A percentile compares a stretch with the other conserved stretches of the same genome.
Evolutionary conservation across 805 yeast species (phyloP).

Genomic region (Wickerhamomyces queroliae): DNA sequence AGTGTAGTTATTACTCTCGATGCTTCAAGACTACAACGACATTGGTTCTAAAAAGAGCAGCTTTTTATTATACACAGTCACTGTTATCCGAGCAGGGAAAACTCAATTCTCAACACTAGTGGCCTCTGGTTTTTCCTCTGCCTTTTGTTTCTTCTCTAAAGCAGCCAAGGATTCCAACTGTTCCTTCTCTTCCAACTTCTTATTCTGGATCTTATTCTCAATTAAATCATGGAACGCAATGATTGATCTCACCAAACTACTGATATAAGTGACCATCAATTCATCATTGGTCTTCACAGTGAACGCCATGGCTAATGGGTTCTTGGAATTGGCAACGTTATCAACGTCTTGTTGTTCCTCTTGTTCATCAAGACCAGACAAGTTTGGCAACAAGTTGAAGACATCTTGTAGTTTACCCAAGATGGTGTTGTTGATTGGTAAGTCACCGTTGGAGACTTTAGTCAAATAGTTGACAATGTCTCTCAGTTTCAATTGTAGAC

Average conservation of each 20-base stretch:
- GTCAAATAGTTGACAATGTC: slow-evolving; percentile 76
- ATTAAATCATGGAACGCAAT: slow-evolving; percentile 95
- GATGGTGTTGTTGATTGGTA: slow-evolving; percentile 87
- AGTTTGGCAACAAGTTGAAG: slow-evolving; percentile 86
- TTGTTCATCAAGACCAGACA: slow-evolving; percentile 35
- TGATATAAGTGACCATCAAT: slow-evolving; percentile 86
- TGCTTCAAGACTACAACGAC: too few relatives aligned
- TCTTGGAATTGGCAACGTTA: slow-evolving; percentile 27
- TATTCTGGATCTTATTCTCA: slow-evolving; percentile 89
- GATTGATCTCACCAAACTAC: slow-evolving; percentile 87
- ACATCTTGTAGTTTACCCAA: slow-evolving; percentile 92
- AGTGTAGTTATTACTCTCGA: too few relatives aligned
- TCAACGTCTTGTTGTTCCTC: slow-evolving; percentile 22
- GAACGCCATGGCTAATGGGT: slow-evolving; percentile 70
- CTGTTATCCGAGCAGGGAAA: neutral
- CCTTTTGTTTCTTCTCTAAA: neutral
- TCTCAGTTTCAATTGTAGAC: slow-evolving; percentile 70
- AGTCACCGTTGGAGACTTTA: slow-evolving; percentile 59
- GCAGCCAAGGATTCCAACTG: slow-evolving; percentile 3
- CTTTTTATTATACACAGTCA: neutral
- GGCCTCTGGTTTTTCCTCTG: slow-evolving; percentile 4
- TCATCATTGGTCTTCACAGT: slow-evolving; percentile 94
- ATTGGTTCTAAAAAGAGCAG: neutral
- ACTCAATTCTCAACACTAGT: neutral
- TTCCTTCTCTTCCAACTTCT: slow-evolving; percentile 34